Evolutionary conservation across 2,329 filamentous ascomycete genomes (phyloP).

Genomic region (Dryadomyces quercivorus): DNA sequence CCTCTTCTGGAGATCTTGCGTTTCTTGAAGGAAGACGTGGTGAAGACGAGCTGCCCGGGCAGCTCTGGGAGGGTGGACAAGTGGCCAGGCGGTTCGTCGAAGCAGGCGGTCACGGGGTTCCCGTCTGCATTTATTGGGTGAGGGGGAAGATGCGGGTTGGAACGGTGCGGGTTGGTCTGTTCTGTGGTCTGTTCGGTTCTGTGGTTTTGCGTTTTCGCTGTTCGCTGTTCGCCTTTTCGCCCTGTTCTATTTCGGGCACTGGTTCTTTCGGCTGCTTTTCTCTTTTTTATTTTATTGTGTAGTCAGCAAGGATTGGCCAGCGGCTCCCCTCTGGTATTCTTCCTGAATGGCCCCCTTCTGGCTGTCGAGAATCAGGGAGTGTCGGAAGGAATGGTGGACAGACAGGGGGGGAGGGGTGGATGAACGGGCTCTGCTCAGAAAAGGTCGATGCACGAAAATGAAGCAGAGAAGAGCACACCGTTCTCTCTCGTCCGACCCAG

Average conservation of each 20-base stretch:
- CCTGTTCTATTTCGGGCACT: too few species aligned
- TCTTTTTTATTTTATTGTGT: background rate
- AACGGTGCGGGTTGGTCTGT: background rate
- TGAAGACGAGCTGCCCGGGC: slow-evolving; percentile 54
- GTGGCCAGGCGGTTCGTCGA: background rate
- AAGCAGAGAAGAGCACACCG: background rate
- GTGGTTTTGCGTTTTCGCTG: too few species aligned
- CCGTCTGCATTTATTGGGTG: too few species aligned
- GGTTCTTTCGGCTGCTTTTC: background rate
- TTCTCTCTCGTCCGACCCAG: background rate
- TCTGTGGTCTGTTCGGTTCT: background rate
- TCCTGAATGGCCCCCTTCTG: background rate
- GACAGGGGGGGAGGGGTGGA: background rate
- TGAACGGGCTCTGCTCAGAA: background rate
- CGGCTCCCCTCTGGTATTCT: too few species aligned
- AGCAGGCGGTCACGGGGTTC: background rate
- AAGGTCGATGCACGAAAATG: background rate
- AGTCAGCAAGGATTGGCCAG: background rate
- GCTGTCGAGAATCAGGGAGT: background rate
- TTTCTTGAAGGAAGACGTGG: slow-evolving; percentile 64
- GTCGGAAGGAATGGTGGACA: background rate
- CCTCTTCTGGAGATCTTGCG: slow-evolving; percentile 42
- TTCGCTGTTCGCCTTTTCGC: too few species aligned
- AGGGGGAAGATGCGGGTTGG: background rate
- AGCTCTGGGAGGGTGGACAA: slow-evolving; percentile 33